Percentiles rank a stretch among this genome's conserved stretches.
Evolutionary conservation across 257 asterid genomes (phyloP).

Genomic region (Anisodus tanguticus): DNA sequence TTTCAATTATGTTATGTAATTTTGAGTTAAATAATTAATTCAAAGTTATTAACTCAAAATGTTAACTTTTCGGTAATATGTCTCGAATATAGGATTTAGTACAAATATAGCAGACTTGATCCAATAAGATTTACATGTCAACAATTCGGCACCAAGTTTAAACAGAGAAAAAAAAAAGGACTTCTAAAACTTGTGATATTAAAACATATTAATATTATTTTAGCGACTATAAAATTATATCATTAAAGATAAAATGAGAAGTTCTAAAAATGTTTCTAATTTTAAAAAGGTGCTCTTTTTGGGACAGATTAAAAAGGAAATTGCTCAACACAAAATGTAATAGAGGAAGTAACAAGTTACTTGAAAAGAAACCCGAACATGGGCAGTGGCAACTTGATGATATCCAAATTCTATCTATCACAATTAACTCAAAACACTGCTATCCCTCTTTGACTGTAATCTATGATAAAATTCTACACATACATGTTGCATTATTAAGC

Average conservation of each 20-base stretch:
- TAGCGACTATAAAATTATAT: background rate
- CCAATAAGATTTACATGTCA: no score
- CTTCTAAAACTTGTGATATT: background rate
- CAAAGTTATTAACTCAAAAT: no score
- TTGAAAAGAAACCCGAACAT: background rate
- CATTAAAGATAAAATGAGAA: background rate
- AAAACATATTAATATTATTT: background rate
- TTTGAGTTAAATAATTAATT: no score
- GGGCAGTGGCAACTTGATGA: background rate
- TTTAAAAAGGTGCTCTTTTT: no score
- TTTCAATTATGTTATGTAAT: no score
- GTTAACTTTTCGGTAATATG: no score
- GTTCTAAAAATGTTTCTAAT: background rate
- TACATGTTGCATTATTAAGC: slow-evolving; percentile 15
- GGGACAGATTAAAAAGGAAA: background rate
- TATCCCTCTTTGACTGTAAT: background rate
- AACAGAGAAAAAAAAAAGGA: background rate
- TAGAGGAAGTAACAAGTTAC: background rate
- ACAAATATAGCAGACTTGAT: no score
- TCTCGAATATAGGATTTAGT: no score
- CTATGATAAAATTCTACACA: slow-evolving; percentile 33
- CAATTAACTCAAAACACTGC: slow-evolving; percentile 1
- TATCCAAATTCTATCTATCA: background rate
- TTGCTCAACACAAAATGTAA: background rate
- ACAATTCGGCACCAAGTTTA: background rate